phyloP scores from a whole-genome alignment of 2,329 filamentous ascomycete species.

The Onygena corvina region DNA sequence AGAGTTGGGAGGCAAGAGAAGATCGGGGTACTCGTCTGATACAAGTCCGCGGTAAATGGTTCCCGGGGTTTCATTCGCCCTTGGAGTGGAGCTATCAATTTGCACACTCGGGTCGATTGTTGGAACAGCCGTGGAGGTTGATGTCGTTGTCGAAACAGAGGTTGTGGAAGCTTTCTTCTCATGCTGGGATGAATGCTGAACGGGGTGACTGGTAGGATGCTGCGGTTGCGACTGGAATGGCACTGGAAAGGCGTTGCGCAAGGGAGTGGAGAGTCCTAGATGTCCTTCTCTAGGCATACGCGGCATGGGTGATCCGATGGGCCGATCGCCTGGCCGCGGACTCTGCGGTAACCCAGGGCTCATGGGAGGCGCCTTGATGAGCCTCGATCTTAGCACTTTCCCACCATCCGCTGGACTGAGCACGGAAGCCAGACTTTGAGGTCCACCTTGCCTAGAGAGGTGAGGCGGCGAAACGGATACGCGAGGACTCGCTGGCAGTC shows the following conservation, averaged over 20 bases:
- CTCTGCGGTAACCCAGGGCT: conserved; percentile 54
- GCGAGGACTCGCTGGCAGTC: conserved; percentile 12
- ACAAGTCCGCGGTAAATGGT: conserved; percentile 62
- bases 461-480: conserved; percentile 21
- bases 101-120: conserved; percentile 29
- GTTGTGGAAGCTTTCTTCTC: conserved; percentile 21
- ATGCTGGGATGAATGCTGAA: not conserved
- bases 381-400: conserved; percentile 15
- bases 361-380: conserved; percentile 38
- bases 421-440: conserved; percentile 24
- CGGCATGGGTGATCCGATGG: conserved; percentile 48
- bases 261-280: conserved; percentile 51
- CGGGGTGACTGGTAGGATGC: conserved; percentile 29
- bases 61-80: not conserved
- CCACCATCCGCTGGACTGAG: conserved; percentile 19
- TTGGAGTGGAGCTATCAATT: conserved; percentile 23
- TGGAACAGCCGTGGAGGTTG: conserved; percentile 20
- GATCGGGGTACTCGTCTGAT: conserved; percentile 73
- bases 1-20: conserved; percentile 78
- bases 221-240: conserved; percentile 58
- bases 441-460: conserved; percentile 14
- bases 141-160: not conserved
- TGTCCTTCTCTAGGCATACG: conserved; percentile 42
- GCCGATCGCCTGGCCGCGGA: conserved; percentile 48
- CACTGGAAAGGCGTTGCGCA: conserved; percentile 50